Evolutionary conservation across 345 rosid genomes (phyloP), one percentile per base, ranked within the genome.

Genomic region (Theobroma cacao): DNA sequence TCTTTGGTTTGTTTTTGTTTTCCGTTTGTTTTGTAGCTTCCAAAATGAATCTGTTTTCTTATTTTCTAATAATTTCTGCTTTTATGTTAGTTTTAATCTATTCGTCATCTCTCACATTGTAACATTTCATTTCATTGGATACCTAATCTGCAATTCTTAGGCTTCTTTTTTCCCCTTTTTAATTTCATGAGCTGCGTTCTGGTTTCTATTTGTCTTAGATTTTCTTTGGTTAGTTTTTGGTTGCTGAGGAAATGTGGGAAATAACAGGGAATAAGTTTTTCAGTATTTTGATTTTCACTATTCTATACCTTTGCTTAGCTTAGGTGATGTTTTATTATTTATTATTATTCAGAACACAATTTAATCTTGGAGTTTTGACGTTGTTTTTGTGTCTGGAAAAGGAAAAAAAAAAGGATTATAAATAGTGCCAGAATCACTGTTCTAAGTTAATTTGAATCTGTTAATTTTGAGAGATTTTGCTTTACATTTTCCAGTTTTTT

Each of bases 41-140:
- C 12, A 22, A 53, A 12, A 41, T 15, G 52, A 81, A 78, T 81
- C 76, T 72, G 40, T 73, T n/a, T 65, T 33, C 59, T 8, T 36
- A 77, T 40, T 67, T 65, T 48, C 4, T 3, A n/a, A 31, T 45
- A 2, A 38, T 62, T 26, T n/a, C 33, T 56, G n/a, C n/a, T 20
- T 20, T 74, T 1, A 15, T 28, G 53, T 24, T 5, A 60, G 75
- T 47, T 72, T 52, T 36, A 75, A 64, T 85, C 71, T 45, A 22
- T 45, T 65, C 20, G 78, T 60, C 53, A 31, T 80, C 72, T 62
- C 22, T 72, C 64, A 67, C 89, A 82, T 88, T 88, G 82, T 58
- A 52, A 26, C 13, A n/a, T 71, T 80, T 75, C 50, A 2, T 47
- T 43, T 34, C 1, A 58, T 24, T 12, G 9, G 56, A 20, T 30